Evolutionary conservation across 2,329 filamentous ascomycete species (phyloP).

Genomic region (Fusarium sp.): DNA sequence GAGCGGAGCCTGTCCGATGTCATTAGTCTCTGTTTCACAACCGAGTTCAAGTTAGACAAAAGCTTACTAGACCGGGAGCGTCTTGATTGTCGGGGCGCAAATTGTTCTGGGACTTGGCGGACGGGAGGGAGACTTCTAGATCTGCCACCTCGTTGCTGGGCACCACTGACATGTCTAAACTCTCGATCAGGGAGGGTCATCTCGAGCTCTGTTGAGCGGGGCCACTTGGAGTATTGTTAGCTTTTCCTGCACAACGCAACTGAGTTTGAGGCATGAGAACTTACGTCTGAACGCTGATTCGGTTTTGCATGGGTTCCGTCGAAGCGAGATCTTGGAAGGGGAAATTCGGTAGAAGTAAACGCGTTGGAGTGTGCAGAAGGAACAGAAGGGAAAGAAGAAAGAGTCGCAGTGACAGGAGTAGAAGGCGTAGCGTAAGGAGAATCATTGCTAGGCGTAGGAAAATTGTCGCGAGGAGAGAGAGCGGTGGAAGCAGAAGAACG

Average conservation of each 20-base stretch:
- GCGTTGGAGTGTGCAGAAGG: background rate
- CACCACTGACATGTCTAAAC: background rate
- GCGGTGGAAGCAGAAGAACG: background rate
- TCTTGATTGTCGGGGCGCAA: background rate
- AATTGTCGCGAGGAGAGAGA: background rate
- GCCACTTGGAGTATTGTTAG: constrained; percentile 8
- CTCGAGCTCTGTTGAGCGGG: background rate
- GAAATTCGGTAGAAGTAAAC: background rate
- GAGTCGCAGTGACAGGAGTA: background rate
- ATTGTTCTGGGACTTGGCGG: background rate
- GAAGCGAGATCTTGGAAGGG: background rate
- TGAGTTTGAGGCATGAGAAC: background rate
- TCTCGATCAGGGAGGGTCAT: background rate
- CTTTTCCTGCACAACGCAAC: background rate
- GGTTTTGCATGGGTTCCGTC: background rate
- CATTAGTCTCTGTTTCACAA: background rate
- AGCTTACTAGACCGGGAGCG: constrained; percentile 14
- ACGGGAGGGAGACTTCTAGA: constrained; percentile 5
- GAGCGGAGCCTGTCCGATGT: background rate
- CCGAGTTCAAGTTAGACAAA: background rate
- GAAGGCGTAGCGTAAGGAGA: background rate
- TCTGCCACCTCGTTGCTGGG: background rate
- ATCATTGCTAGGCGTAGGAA: background rate
- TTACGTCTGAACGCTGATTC: background rate
- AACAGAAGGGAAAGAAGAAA: background rate